phyloP scores from a whole-genome alignment of 192 early-diverging fungal species.

The Entomortierella chlamydospora region DNA sequence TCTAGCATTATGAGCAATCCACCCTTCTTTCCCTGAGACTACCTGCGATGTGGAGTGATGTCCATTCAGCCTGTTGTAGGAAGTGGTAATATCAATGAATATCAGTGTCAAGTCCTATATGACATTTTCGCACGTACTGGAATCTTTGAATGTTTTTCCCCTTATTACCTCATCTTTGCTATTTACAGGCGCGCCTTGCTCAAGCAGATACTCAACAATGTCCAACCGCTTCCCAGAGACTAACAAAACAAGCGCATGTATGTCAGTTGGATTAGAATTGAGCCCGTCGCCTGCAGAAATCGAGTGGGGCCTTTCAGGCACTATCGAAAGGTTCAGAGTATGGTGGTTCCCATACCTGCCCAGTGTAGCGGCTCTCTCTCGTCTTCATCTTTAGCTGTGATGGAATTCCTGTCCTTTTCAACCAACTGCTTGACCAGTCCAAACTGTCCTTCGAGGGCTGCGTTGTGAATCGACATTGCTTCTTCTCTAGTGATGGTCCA shows the following conservation, averaged over 20 bases:
- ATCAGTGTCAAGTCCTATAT: background rate
- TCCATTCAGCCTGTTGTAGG: slow-evolving; percentile 58
- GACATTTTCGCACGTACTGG: too few relatives aligned
- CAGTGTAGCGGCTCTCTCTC: slow-evolving; percentile 63
- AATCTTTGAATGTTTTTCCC: background rate
- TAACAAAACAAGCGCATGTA: slow-evolving; percentile 1
- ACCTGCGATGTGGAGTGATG: slow-evolving; percentile 68
- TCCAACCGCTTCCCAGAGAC: slow-evolving; percentile 76
- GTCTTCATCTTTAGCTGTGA: slow-evolving; percentile 76
- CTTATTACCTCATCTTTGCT: slow-evolving; percentile 75
- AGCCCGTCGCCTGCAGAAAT: too few relatives aligned
- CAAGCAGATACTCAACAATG: slow-evolving; percentile 75
- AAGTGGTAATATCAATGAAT: background rate
- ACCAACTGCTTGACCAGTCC: slow-evolving; percentile 63
- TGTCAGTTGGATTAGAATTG: background rate
- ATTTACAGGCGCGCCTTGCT: slow-evolving; percentile 71
- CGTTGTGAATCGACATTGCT: slow-evolving; percentile 47
- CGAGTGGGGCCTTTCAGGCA: too few relatives aligned
- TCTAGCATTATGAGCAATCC: too few relatives aligned
- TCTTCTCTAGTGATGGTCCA: background rate
- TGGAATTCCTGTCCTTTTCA: slow-evolving; percentile 58
- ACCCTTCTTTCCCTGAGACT: background rate
- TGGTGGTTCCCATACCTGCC: slow-evolving; percentile 52
- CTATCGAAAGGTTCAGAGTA: background rate
- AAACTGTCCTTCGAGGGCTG: slow-evolving; percentile 59